Base-by-base conservation (phyloP, 2,329 filamentous ascomycete species). In the Nannizzia gypsea region DNA sequence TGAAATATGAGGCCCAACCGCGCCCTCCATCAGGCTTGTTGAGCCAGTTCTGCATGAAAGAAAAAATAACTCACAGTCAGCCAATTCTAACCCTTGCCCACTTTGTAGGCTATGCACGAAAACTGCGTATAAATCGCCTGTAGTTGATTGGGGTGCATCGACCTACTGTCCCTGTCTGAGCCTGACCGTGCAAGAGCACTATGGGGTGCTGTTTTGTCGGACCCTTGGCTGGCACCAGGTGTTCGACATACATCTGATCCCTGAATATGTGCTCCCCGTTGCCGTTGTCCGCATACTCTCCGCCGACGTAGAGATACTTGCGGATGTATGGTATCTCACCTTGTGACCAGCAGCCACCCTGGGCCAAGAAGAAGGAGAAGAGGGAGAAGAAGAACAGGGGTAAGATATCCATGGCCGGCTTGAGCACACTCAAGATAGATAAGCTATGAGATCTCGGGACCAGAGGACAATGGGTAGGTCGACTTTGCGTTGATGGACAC, bases 1-100 rank as follows among this genome's bases (percentile, higher is more conserved):
- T 65, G 60, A 77, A 77, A 59, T 70, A 73, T 1, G 73, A 73
- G 3, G 75, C 74, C 76, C 76, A 79, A 48, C 76, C 77, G 57
- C 66, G 61, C 6, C 72, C 67, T 20, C 70, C 72, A 63, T 79
- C 76, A 2, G 76, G 77, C 28, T 73, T 79, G 60, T 75, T 77
- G 26, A 76, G 65, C 69, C 69, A 76, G 54, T 72, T 72, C 67
- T 70, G 34, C 15, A n/a, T n/a, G n/a, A n/a, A n/a, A n/a, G n/a
- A 3, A n/a, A 31, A 42, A 38, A 3, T 6, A 31, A 42, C 42
- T 38, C n/a, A 8, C 6, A 20, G 34, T 50, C 50, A 13, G 5
- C 31, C 9, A 36, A 36, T 36, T 36, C 13, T 36, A 11, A 36
- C 31, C 31, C 31, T 36, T 36, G 31, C 13, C 13, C 31, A n/a